Base-by-base conservation (phyloP, 371 early-diverging fungal genomes). In the Apophysomyces ossiformis region DNA sequence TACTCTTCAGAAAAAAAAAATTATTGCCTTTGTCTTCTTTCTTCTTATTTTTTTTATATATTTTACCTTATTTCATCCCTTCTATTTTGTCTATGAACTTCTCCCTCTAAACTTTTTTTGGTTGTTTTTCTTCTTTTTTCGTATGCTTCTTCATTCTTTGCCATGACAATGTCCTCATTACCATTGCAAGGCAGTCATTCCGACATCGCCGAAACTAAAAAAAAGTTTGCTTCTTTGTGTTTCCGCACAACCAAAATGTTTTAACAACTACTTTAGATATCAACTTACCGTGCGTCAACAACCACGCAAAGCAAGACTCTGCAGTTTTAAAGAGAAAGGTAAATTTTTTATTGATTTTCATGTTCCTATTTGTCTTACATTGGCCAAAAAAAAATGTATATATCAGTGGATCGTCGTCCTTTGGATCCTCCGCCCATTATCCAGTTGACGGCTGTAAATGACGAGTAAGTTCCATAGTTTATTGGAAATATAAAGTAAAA, bases 301-400 rank as follows among this genome's bases (percentile, higher is more conserved):
- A 47, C 87, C 87, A 2, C 50, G 64, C 61, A 83, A 79, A 58
- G 87, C 85, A 32, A 68, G 85, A 41, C 77, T 84, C 38, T 85
- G 87, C 67, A 85, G 84, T 67, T 79, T 77, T 57, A 82, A 81
- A 63, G 87, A 87, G 44, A 79, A 83, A 80, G 85, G 82, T 76
- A 64, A 11, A 36, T 37, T 16, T 45, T 12, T 7, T 18, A 26
- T 26, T 26, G 1, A 26, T 45, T 47, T 18, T 47, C 47, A 4
- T 37, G 9, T 16, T 36, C 8, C n/a, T 37, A 5, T 21, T 37
- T 41, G 11, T 62, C 43, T 32, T 21, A 35, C 38, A 26, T 60
- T 26, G 32, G 32, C 32, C 44, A 45, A 12, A 50, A 43, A 45
- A 72, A 16, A 5, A 41, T 41, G 5, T 11, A 41, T 41, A 41